Conservation (phyloP, 306 rosid species). For the Vicia faba region DNA sequence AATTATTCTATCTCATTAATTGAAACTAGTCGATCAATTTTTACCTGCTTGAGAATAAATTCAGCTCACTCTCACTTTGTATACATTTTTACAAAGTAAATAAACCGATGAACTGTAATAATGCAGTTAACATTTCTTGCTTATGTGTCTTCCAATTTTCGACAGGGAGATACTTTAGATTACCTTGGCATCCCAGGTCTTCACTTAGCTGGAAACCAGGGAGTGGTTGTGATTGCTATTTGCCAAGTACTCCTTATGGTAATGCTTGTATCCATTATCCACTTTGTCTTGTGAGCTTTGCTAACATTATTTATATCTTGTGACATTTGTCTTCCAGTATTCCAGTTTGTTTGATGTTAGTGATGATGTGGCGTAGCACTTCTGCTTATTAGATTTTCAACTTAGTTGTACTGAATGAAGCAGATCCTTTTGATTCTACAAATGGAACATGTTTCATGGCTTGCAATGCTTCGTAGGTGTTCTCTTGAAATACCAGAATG, state of each 20-base stretch:
- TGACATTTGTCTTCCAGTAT: constrained; percentile 15
- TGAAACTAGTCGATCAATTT: constrained; percentile 19
- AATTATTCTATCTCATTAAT: constrained; percentile 1
- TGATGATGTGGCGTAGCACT: constrained; percentile 17
- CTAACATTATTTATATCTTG: constrained; percentile 23
- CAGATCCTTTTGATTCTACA: background rate
- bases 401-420: background rate
- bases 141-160: constrained; percentile 28
- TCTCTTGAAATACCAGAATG: background rate
- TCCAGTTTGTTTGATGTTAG: constrained; percentile 7
- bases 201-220: constrained; percentile 96
- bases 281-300: constrained; percentile 22
- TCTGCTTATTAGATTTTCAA: background rate
- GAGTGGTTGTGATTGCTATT: constrained; percentile 86
- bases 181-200: constrained; percentile 94
- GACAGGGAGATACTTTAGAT: constrained; percentile 90
- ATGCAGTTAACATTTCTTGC: constrained; percentile 27
- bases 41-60: constrained; percentile 32
- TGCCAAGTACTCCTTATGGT: constrained; percentile 96
- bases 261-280: constrained; percentile 30
- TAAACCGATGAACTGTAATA: constrained; percentile 6
- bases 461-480: background rate
- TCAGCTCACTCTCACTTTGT: constrained; percentile 12
- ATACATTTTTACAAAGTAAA: background rate
- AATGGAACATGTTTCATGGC: background rate